Base-by-base conservation (phyloP, 2,329 filamentous ascomycete genomes). In the Leptosphaerulina australis region DNA sequence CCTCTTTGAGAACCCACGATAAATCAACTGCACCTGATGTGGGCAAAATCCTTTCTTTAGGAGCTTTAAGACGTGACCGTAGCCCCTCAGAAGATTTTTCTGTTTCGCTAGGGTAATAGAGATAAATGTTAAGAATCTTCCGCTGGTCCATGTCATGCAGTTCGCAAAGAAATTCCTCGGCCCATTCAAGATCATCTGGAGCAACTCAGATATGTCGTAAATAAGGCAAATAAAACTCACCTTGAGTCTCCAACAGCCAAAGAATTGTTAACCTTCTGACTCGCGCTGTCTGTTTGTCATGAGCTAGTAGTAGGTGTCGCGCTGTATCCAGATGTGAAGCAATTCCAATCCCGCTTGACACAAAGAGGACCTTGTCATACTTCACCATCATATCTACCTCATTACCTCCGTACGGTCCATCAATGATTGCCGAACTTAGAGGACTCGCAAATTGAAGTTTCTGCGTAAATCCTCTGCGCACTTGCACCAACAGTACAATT, bases 301-400 rank as follows among this genome's bases (percentile, higher is more conserved):
- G 39, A 8, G 46, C 38, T 5, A 48, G 11, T 15, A 57, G 21
- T 20, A 57, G 30, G 14, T 48, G n/a, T 17, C 35, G 24, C 26
- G 41, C 34, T 11, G 35, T 29, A 21, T 48, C 26, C 4, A 57
- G 22, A 44, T 54, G 47, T 8, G 46, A 40, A 8, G 46, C 29
- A 26, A 57, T 47, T 1, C 54, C 47, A 14, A 51, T 45, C 8
- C 54, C 44, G 35, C 37, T 40, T 1, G 35, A 45, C 25, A 57
- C 25, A 11, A 57, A 43, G 0, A 57, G 21, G 11, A 57, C 24
- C 17, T 54, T 57, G 20, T 57, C 43, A 21, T 57, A 51, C 14
- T 35, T 20, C 2, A 10, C 18, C 9, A 57, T 20, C 4, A 8
- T 18, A 6, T 18, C 12, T 26, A 34, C 25, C 21, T 25, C 25